These are phyloP conservation scores for Alternaria triticimaculans DNA, from an alignment of 2,329 filamentous ascomycete genomes.

Conservation along the genomic window DNA sequence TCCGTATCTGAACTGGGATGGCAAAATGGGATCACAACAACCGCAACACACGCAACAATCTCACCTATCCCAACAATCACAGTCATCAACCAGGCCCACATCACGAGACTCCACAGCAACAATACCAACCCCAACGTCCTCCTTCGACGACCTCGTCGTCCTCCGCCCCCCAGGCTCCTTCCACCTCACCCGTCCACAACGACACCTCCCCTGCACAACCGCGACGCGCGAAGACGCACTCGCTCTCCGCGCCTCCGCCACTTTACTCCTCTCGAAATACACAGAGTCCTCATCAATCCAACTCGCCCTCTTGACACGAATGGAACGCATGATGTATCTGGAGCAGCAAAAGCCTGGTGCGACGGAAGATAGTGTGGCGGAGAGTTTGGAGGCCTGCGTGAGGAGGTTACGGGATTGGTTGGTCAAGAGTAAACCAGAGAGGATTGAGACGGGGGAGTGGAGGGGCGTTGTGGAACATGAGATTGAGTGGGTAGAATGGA, in stretches of 20 bases:
- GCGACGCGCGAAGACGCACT: conserved; percentile 31
- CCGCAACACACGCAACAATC: background rate
- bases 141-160: conserved; percentile 33
- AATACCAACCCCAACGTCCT: conserved; percentile 7
- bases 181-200: conserved; percentile 23
- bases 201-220: conserved; percentile 27
- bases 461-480: conserved; percentile 33
- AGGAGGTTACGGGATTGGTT: conserved; percentile 27
- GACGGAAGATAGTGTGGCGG: background rate
- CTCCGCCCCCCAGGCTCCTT: conserved; percentile 27
- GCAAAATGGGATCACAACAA: background rate
- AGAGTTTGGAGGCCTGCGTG: conserved; percentile 11
- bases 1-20: conserved; percentile 1
- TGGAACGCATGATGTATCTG: conserved; percentile 32
- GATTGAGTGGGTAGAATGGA: conserved; percentile 39
- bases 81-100: conserved; percentile 1
- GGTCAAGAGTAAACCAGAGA: conserved; percentile 15
- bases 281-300: conserved; percentile 27
- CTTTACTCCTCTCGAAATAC: conserved; percentile 1
- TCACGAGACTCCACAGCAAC: background rate
- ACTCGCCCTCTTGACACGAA: conserved; percentile 15
- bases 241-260: conserved; percentile 13
- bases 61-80: conserved; percentile 1
- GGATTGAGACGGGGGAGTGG: conserved; percentile 33
- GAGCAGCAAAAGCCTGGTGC: conserved; percentile 7